Base-by-base conservation (phyloP, 2,329 filamentous ascomycete species). In the Fusarium nisikadoi region DNA sequence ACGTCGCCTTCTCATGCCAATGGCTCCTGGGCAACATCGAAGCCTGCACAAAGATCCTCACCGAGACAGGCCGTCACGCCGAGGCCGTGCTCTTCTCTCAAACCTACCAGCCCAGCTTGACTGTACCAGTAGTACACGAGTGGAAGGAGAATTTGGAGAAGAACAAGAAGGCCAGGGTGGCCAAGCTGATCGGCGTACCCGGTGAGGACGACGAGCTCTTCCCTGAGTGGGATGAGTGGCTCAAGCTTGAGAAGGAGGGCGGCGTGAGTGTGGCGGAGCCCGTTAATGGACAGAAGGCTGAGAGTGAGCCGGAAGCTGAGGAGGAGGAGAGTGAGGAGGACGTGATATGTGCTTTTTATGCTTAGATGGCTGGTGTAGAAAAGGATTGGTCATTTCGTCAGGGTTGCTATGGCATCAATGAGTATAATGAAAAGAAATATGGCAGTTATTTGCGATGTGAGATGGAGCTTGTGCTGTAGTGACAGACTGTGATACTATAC, bases 71-170 rank as follows among this genome's bases (percentile, higher is more conserved):
- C 73, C 89, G 96, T 49, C 84, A 91, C 39, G 92, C 95, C 1
- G 96, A 99, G 83, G 93, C 96, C 0, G 94, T 94, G 0, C 86
- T 99, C 33, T 97, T 98, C 80, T 90, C 94, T 8, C 95, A 98
- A 83, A 99, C 95, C 6, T 99, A 98, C 83, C 96, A 95, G 84
- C 96, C 96, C 2, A 95, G 92, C 71, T 81, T 91, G 33, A 89
- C 94, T 19, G 84, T 87, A 2, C 87, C 86, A 3, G 86, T 94
- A 2, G 94, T 93, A 9, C 86, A 86, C 66, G 83, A 89, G 69
- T 99, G 95, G 96, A 98, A 97, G 83, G 88, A 91, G 68, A 89
- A 85, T 36, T 82, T 99, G 53, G 95, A 98, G 81, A 93, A 94
- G 83, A 88, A 87, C 58, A 95, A 95, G 81, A 97, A 97, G 86